Evolutionary conservation across 106 monocot genomes (phyloP), one percentile per base, ranked within the genome.

Genomic region (Agapanthus africanus): DNA sequence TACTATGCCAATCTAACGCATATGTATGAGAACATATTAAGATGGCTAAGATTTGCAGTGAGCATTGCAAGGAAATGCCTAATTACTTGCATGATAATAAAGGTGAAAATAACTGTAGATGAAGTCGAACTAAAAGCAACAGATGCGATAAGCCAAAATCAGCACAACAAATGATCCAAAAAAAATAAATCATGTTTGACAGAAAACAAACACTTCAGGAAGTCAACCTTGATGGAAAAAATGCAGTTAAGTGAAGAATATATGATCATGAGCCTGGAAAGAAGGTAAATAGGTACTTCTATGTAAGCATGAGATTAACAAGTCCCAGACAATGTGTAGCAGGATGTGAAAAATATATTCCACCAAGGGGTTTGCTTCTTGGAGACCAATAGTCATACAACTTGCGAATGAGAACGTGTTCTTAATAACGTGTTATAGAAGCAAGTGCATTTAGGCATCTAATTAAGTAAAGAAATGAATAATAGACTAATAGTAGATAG

Each of bases 331-430:
- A 11, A 57, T 18, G 1, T 57, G 61, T 36, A 61, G 35, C 7
- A 61, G 61, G 36, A 61, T 61, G 10, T 61, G 36, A 35, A 36
- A 32, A 11, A 36, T 34, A 14, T 61, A 61, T 61, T 61, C 35
- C 35, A 35, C 33, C 5, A 61, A 10, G 6, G 36, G 18, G 16
- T 36, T n/a, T 56, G n/a, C n/a, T n/a, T n/a, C n/a, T n/a, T n/a
- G n/a, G n/a, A n/a, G n/a, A n/a, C n/a, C n/a, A n/a, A n/a, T n/a
- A n/a, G n/a, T n/a, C n/a, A n/a, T n/a, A n/a, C n/a, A n/a, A n/a
- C n/a, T n/a, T n/a, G n/a, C n/a, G n/a, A n/a, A n/a, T n/a, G n/a
- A n/a, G n/a, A n/a, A n/a, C n/a, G n/a, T n/a, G n/a, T n/a, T n/a
- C n/a, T n/a, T n/a, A n/a, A n/a, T n/a, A n/a, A n/a, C n/a, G n/a